Conservation (phyloP, 257 asterid species). For the Petrea volubilis region DNA sequence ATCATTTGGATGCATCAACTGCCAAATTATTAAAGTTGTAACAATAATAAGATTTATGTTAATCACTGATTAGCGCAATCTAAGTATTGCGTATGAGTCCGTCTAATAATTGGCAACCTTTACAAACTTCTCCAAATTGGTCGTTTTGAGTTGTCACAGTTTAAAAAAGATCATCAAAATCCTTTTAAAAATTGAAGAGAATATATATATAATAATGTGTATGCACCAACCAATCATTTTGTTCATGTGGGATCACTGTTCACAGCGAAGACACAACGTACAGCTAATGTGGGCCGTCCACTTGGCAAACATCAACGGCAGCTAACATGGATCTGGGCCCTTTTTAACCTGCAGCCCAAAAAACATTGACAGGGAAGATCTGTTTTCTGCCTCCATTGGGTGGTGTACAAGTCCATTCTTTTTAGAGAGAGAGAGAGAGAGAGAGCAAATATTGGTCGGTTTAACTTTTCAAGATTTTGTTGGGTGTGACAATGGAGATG, state of each 20-base stretch:
- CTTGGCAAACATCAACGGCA: slow-evolving; percentile 34
- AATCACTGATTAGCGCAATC: neutral
- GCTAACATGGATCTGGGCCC: slow-evolving; percentile 7
- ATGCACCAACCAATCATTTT: slow-evolving; percentile 22
- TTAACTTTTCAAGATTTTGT: neutral
- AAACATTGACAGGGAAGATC: neutral
- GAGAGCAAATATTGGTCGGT: neutral
- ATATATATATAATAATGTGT: neutral
- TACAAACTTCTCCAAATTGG: neutral
- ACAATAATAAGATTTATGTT: neutral
- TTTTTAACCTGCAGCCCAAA: slow-evolving; percentile 13
- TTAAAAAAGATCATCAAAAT: neutral
- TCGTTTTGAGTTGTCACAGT: neutral
- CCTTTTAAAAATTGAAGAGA: neutral
- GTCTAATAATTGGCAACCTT: too few species aligned
- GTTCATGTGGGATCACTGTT: slow-evolving; percentile 28
- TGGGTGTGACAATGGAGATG: slow-evolving; percentile 38
- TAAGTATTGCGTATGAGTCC: neutral
- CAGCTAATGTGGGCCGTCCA: slow-evolving; percentile 26
- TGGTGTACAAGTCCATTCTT: neutral
- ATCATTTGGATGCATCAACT: neutral
- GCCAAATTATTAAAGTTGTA: neutral
- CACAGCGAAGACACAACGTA: slow-evolving; percentile 43
- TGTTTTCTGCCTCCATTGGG: neutral
- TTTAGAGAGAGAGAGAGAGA: neutral